Evolutionary conservation across 1,284 basidiomycete species (phyloP).

Genomic region (Pseudozyma sp.): DNA sequence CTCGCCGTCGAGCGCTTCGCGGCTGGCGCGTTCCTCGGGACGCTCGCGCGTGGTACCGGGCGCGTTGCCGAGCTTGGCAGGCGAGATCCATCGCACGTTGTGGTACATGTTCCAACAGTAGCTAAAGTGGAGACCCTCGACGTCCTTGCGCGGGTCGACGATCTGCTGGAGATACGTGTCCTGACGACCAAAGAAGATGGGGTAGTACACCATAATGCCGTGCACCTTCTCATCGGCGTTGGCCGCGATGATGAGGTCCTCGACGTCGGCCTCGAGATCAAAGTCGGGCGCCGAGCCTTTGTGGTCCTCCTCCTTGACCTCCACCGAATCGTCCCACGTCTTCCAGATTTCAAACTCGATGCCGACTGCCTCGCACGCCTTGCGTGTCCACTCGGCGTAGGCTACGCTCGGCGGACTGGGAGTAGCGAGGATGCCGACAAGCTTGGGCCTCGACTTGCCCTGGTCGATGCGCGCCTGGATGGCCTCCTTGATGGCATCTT

Average conservation of each 20-base stretch:
- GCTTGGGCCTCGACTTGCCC: slow-evolving; percentile 73
- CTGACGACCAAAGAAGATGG: slow-evolving; percentile 72
- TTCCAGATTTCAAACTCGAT: slow-evolving; percentile 79
- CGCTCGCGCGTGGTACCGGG: slow-evolving; percentile 64
- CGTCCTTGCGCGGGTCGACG: slow-evolving; percentile 94
- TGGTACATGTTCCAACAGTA: slow-evolving; percentile 69
- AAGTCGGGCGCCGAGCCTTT: slow-evolving; percentile 77
- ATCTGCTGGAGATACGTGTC: slow-evolving; percentile 96
- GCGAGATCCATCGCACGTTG: slow-evolving; percentile 67
- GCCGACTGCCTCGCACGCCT: slow-evolving; percentile 88
- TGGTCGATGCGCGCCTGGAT: slow-evolving; percentile 49
- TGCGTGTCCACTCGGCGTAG: slow-evolving; percentile 93
- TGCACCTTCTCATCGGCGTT: slow-evolving; percentile 87
- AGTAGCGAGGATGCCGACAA: slow-evolving; percentile 92
- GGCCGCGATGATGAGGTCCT: slow-evolving; percentile 70
- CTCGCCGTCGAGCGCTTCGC: slow-evolving; percentile 47
- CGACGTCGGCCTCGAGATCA: slow-evolving; percentile 78
- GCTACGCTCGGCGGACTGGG: slow-evolving; percentile 85
- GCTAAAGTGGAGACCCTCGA: slow-evolving; percentile 90
- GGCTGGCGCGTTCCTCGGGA: slow-evolving; percentile 43
- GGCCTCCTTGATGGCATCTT: slow-evolving; percentile 53
- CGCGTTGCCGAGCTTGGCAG: slow-evolving; percentile 63
- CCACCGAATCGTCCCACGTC: slow-evolving; percentile 65
- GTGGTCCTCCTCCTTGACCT: slow-evolving; percentile 72
- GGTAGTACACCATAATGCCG: slow-evolving; percentile 87